Conservation (phyloP, 495 filamentous ascomycete species). For the Penicillium egyptiacum region DNA sequence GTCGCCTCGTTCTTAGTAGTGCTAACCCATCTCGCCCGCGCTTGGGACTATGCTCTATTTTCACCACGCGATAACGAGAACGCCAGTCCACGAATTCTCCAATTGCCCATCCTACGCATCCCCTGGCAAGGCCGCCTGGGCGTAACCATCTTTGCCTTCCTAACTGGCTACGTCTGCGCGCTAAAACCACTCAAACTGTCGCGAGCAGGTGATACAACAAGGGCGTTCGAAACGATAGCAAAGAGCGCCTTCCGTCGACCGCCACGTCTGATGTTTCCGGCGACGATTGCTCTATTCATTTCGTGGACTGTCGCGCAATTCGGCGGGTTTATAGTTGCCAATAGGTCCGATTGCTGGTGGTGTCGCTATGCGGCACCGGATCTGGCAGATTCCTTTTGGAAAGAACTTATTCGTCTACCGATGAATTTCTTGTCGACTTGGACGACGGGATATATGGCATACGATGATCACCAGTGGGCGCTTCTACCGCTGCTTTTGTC, state of each 20-base stretch:
- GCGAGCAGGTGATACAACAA: slow-evolving; percentile 54
- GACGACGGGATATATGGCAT: slow-evolving; percentile 59
- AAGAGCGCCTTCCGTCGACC: slow-evolving; percentile 66
- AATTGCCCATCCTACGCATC: slow-evolving; percentile 62
- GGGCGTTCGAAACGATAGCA: slow-evolving; percentile 53
- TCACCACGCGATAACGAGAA: slow-evolving; percentile 51
- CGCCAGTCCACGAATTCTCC: slow-evolving; percentile 51
- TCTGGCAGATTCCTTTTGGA: slow-evolving; percentile 37
- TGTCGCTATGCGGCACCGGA: slow-evolving; percentile 56
- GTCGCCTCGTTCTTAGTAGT: slow-evolving; percentile 67
- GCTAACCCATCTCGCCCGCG: slow-evolving; percentile 63
- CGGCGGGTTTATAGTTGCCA: slow-evolving; percentile 57
- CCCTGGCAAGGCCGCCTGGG: slow-evolving; percentile 65
- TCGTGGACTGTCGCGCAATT: slow-evolving; percentile 64
- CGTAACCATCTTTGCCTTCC: slow-evolving; percentile 65
- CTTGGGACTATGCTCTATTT: slow-evolving; percentile 61
- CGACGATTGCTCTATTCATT: slow-evolving; percentile 56
- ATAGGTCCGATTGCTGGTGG: slow-evolving; percentile 61
- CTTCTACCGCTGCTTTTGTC: slow-evolving; percentile 60
- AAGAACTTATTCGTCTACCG: slow-evolving; percentile 45
- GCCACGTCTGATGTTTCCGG: slow-evolving; percentile 62
- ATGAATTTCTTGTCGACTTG: slow-evolving; percentile 57
- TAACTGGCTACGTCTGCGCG: slow-evolving; percentile 69
- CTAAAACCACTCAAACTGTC: slow-evolving; percentile 63
- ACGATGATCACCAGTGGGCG: slow-evolving; percentile 69